Base-by-base conservation (phyloP, 2,329 filamentous ascomycete genomes). In the Exophiala sp. region DNA sequence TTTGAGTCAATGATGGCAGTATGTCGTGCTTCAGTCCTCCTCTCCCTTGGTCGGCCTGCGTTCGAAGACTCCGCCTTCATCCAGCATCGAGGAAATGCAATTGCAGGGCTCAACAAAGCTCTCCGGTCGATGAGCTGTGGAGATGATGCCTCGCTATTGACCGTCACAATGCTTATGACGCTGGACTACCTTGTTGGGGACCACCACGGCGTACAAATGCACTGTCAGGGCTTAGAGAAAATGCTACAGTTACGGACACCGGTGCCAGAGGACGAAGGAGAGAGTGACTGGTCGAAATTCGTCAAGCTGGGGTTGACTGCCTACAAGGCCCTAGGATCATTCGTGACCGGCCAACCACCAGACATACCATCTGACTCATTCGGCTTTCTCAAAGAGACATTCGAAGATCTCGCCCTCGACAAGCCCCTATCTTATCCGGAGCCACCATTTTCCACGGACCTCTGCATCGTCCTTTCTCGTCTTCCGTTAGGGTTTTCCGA, bases 1-100 rank as follows among this genome's bases (percentile, higher is more conserved):
- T 63, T 63, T 36, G 59, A 63, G 45, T 57, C 58, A n/a, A 53
- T 63, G 33, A 57, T 62, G 16, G 56, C 59, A 24, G 48, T 58
- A 21, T 63, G 61, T 47, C 57, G 58, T 39, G 59, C 57, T 3
- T 59, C 59, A 5, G 51, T 63, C 24, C 53, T 60, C 3, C 52
- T 63, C 4, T 62, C 57, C 9, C 51, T 52, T 16, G 61, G 55
- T 5, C 41, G 50, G 14, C 51, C 57, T 3, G 45, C 55, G n/a
- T 56, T 52, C 29, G 53, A 60, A 8, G 59, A 63, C 38, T 38
- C 36, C 11, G 54, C 58, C n/a, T 62, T 62, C 41, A 51, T 63
- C 11, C 50, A 54, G n/a, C 58, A 62, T 40, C 61, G 61, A 7
- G 59, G 57, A 24, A 54, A 55, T 33, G 57, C 59, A 3, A 59